Evolutionary conservation across 371 early-diverging fungal genomes (phyloP), one percentile per base, ranked within the genome.

Genomic region (Umbelopsis sp.): DNA sequence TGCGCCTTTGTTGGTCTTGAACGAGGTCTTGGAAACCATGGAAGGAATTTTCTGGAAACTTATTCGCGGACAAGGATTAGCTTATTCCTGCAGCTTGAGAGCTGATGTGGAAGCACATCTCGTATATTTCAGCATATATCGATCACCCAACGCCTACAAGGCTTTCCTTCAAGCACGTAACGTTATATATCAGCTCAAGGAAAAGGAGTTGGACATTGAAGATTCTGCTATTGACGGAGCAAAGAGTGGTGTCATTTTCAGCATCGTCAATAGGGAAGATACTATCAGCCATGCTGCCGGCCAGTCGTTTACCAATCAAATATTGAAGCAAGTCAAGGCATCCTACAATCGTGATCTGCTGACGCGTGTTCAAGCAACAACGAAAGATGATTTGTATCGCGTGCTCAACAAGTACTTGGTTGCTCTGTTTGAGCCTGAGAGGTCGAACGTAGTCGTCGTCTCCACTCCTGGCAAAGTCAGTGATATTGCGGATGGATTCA

Each of bases 31-130:
- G 48, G 83, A 88, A 63, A 83, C 86, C 0, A 85, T 86, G 73
- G 89, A 90, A 70, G 89, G 89, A 16, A 80, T 86, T 12, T 88
- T 91, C 69, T 89, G 89, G 89, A 87, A 87, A 70, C 70, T 84
- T 53, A 86, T 91, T 52, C 91, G 91, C 64, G 91, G 91, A 25
- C 83, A 85, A 64, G 91, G 91, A 2, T 74, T 89, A 16, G 91
- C 89, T 4, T 91, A 91, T 70, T 82, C 87, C 14, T 84, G 84
- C 63, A 79, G 70, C 63, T 70, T 91, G 65, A 74, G 72, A 37
- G 76, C 81, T 18, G 80, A 83, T 66, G 72, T 84, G 11, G 87
- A 89, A 53, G 52, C 82, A 37, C 87, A 87, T 3, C 73, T 84
- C 66, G 68, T 90, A n/a, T 74, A 74, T 5, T 88, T 89, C 72